Evolutionary conservation across 2,329 filamentous ascomycete genomes (phyloP), one percentile per base, ranked within the genome.

Genomic region (Paecilomyces sp.): DNA sequence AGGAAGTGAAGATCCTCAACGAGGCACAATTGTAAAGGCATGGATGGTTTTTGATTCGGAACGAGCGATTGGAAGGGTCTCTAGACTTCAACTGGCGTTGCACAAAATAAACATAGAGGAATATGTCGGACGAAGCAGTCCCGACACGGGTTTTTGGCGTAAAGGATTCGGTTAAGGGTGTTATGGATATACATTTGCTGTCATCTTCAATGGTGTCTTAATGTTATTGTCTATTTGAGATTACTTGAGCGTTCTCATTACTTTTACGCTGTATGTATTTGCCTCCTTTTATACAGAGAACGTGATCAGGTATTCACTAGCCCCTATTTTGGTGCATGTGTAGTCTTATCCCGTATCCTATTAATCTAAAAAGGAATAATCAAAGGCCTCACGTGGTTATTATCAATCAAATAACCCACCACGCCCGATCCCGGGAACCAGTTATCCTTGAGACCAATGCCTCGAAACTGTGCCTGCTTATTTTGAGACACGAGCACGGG

Each of bases 1-100:
- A 99, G 80, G 92, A 97, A 78, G 92, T 97, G 56, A 84, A 87
- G 70, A 80, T 99, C 61, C 73, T 96, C 69, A 93, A 95, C 74
- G 91, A 96, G 41, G 41, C 41, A 2, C 41, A 47, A 15, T 47
- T 47, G 4, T 47, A 47, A 47, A 18, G 9, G 41, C 8, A 47
- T 18, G 9, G 41, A 47, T 47, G n/a, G n/a, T 22, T 47, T 47
- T 18, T 47, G n/a, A 18, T 47, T 47, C 41, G 2, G 41, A 47
- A 6, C 41, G 28, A 41, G 52, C 31, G 36, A 47, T 36, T 41
- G 30, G 54, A 52, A 57, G 57, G 54, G 31, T 28, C 25, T 55
- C 57, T 55, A 50, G 30, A 56, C 24, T 53, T 15, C 15, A 47
- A 47, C n/a, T 47, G 41, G 41, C 41, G 41, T 47, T 47, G 41